Conservation (phyloP, 805 yeast genomes). For the Lipomyces yamadae region DNA sequence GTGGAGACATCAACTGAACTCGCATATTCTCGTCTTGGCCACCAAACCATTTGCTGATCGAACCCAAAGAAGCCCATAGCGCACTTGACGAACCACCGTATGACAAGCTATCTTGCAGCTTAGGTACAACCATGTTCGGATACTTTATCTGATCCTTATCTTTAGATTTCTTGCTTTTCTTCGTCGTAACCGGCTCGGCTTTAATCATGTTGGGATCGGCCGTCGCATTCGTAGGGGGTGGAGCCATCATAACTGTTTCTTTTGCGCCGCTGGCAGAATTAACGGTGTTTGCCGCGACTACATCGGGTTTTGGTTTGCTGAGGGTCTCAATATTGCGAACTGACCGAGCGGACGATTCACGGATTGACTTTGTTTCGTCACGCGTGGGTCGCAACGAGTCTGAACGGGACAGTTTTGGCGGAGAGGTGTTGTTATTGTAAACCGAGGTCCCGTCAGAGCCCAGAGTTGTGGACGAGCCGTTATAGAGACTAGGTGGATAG, state of each 20-base stretch:
- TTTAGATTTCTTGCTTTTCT: slow-evolving; percentile 27
- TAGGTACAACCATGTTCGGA: slow-evolving; percentile 32
- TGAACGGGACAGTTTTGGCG: slow-evolving; percentile 8
- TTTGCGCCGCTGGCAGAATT: slow-evolving; percentile 33
- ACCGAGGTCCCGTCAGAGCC: slow-evolving; percentile 12
- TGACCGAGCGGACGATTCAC: slow-evolving; percentile 17
- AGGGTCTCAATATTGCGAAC: slow-evolving; percentile 28
- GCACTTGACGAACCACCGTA: slow-evolving; percentile 8
- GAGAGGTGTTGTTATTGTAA: slow-evolving; percentile 8
- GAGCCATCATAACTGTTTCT: slow-evolving; percentile 33
- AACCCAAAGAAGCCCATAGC: slow-evolving; percentile 24
- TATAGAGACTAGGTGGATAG: slow-evolving; percentile 9
- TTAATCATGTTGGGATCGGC: slow-evolving; percentile 9
- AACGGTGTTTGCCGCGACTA: slow-evolving; percentile 17
- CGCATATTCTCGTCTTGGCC: slow-evolving; percentile 12
- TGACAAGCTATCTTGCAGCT: slow-evolving; percentile 31
- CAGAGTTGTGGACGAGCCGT: slow-evolving; percentile 16
- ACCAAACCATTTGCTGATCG: slow-evolving; percentile 20
- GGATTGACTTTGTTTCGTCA: slow-evolving; percentile 10
- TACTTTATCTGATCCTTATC: slow-evolving; percentile 26
- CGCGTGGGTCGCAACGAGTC: slow-evolving; percentile 6
- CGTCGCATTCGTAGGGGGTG: slow-evolving; percentile 23
- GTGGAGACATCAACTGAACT: slow-evolving; percentile 24
- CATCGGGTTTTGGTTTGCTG: slow-evolving; percentile 20
- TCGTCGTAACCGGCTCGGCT: slow-evolving; percentile 14